Conservation (phyloP, 805 yeast species). For the Cyberlindnera sargentensis region DNA sequence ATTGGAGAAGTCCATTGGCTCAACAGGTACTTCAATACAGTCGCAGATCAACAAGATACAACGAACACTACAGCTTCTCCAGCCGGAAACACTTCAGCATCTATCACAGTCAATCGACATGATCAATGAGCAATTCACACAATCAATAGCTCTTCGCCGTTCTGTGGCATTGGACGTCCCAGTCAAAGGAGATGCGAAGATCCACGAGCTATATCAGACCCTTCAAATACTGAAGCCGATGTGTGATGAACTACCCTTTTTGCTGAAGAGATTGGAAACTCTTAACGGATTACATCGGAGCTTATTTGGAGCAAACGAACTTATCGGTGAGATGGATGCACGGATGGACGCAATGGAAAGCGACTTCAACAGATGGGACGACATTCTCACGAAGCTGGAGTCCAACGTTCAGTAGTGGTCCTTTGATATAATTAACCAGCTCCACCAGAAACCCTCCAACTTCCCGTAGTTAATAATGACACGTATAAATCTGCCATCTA, state of each 20-base stretch:
- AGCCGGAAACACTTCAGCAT: slow-evolving; percentile 19
- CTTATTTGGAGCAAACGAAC: slow-evolving; percentile 11
- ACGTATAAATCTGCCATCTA: too few species aligned
- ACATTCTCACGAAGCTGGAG: slow-evolving; percentile 17
- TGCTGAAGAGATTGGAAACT: slow-evolving; percentile 22
- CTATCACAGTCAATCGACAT: slow-evolving; percentile 19
- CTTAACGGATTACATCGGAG: slow-evolving; percentile 20
- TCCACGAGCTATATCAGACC: slow-evolving; percentile 20
- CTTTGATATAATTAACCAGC: too few species aligned
- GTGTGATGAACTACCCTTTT: slow-evolving; percentile 20
- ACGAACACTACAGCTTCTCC: slow-evolving; percentile 23
- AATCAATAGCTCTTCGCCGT: slow-evolving; percentile 19
- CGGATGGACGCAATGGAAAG: slow-evolving; percentile 14
- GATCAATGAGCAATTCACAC: slow-evolving; percentile 24
- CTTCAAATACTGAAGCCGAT: slow-evolving; percentile 15
- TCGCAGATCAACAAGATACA: slow-evolving; percentile 25
- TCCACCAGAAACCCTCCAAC: too few species aligned
- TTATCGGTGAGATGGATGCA: slow-evolving; percentile 16
- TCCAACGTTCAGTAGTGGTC: too few species aligned
- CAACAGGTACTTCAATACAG: slow-evolving; percentile 15
- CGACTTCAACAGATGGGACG: slow-evolving; percentile 25
- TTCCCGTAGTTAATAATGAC: too few species aligned
- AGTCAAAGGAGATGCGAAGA: slow-evolving; percentile 17
- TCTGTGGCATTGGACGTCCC: slow-evolving; percentile 13
- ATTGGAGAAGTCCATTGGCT: slow-evolving; percentile 17